Evolutionary conservation across 2,329 filamentous ascomycete species (phyloP), one percentile per base, ranked within the genome.

Genomic region (Aureobasidium mangrovei): DNA sequence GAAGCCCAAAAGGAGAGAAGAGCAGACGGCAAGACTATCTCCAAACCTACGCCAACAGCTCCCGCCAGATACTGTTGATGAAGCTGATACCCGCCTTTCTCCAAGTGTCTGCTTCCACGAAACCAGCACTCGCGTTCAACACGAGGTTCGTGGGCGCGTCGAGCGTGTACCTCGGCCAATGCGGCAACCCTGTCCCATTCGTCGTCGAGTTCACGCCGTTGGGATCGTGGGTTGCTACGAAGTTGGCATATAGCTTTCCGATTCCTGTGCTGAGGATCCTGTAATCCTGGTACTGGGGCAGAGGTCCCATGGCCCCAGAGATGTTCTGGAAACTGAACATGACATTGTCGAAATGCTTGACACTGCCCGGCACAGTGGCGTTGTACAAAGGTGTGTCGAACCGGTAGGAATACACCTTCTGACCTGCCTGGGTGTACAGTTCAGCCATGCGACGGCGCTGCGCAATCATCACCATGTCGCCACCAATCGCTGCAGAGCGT

Each of bases 311-410:
- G 27, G 71, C 56, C 0, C 75, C 75, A 1, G 69, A 70, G 43
- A 77, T 75, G 54, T 78, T 77, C 60, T 77, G 73, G 61, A 78
- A 77, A 57, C 69, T 73, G 60, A 74, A 78, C 2, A 74, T 73
- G 0, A 76, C 75, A 46, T 78, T 77, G 59, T 70, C 68, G 52
- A 77, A 77, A 57, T 78, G 76, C 54, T 70, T 69, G 18, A 73
- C 69, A 2, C 73, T 74, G 6, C 69, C 68, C 57, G 70, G 69
- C 10, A 67, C 66, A 2, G 61, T 59, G 5, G 70, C 67, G 56
- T 72, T 70, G 66, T 72, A 76, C 26, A 69, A 63, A n/a, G 67
- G 64, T 54, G 74, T 74, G 59, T 77, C 74, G 54, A 78, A 77
- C 2, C 75, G 72, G 63, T 77, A 78, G 56, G 72, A 74, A 58